Evolutionary conservation across 352 stramenopile genomes (phyloP), one percentile per base, ranked within the genome.

Genomic region (Aphanomyces euteiches): DNA sequence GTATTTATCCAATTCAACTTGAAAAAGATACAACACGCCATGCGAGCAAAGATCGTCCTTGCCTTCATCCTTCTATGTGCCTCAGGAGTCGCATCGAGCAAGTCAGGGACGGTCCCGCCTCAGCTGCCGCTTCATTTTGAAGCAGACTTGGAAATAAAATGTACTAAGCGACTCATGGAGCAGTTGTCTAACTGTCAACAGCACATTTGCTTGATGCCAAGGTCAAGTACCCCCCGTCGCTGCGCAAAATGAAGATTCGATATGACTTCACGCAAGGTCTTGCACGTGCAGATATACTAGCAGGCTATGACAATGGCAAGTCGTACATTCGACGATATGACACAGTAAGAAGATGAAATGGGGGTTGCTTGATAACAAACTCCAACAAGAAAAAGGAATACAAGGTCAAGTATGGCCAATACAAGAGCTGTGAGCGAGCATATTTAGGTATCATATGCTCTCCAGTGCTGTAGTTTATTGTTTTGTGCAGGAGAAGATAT

Each of bases 321-420:
- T 87, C 80, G 34, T 91, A 79, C 64, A 79, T 91, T 63, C 80
- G 82, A 2, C 84, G 82, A 28, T 91, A 91, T 66, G 84, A 89
- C 58, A 69, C 75, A 63, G 77, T 82, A 48, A 7, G 45, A 21
- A 6, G 7, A 41, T 4, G 7, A 34, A 3, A 48, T 47, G 47
- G 28, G 58, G 38, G 7, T 56, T 15, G 56, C 3, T 53, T 60
- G 12, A 37, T 45, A 19, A 61, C 19, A 12, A 45, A 19, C 15
- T 41, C 36, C 6, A 34, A 47, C 38, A 72, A 84, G 72, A 86
- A 86, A 61, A 73, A 75, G 60, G 84, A 91, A 75, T 91, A 89
- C 71, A 89, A 88, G 82, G 82, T 88, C 72, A 90, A 88, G 74
- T 77, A 75, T 48, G 82, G 81, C 40, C 68, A 82, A 67, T 90